Evolutionary conservation across 768 basidiomycete species (phyloP).

Genomic region (Mrakia gelida): DNA sequence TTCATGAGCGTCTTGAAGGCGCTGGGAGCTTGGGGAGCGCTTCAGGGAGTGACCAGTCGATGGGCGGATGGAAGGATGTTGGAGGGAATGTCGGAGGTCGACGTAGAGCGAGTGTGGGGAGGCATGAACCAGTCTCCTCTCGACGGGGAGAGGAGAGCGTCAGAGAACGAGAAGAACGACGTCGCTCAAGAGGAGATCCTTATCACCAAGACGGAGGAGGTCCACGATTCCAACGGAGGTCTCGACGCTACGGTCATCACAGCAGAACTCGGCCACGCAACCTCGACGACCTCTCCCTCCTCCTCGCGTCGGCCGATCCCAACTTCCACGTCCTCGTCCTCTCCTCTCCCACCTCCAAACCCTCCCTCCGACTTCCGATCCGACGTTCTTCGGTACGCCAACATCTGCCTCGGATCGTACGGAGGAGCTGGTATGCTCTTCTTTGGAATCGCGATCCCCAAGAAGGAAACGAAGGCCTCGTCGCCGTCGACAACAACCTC

Average conservation of each 20-base stretch:
- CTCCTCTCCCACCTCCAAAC: conserved; percentile 40
- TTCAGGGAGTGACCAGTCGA: conserved; percentile 75
- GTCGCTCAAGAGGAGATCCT: conserved; percentile 60
- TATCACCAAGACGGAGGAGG: conserved; percentile 61
- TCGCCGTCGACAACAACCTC: background rate
- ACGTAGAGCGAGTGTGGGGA: conserved; percentile 39
- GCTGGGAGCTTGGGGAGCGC: conserved; percentile 70
- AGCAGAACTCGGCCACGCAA: background rate
- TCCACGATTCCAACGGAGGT: conserved; percentile 39
- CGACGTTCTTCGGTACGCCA: conserved; percentile 71
- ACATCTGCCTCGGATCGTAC: conserved; percentile 78
- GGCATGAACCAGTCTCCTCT: conserved; percentile 41
- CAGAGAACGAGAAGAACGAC: conserved; percentile 66
- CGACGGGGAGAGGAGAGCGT: conserved; percentile 56
- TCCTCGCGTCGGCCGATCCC: conserved; percentile 38
- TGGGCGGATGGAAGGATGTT: conserved; percentile 73
- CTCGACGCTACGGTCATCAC: background rate
- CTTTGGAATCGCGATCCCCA: conserved; percentile 59
- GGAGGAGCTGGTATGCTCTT: conserved; percentile 76
- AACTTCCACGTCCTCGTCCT: conserved; percentile 42
- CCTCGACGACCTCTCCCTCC: background rate
- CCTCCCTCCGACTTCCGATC: conserved; percentile 50
- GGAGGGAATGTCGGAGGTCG: conserved; percentile 60
- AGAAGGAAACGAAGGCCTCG: background rate
- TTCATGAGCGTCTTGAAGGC: conserved; percentile 64